phyloP scores from a whole-genome alignment of 78 protist genomes.

The Fonticula alba region DNA sequence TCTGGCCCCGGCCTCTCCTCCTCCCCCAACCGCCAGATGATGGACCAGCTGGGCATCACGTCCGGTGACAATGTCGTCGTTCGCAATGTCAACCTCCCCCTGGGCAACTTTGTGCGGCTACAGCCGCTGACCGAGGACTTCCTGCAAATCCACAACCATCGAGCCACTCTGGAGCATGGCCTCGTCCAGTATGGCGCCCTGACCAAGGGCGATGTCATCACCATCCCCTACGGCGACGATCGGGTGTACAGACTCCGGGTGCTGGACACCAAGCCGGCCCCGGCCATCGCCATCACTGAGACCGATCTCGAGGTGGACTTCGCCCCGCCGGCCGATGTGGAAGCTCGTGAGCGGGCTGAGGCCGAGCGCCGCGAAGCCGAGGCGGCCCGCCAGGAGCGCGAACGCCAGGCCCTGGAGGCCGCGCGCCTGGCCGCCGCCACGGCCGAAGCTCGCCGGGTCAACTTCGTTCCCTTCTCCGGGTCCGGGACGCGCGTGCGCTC shows the following conservation, averaged over 20 bases:
- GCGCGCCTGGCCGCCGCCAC: background rate
- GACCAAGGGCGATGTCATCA: conserved; percentile 42
- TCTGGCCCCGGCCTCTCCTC: too few relatives aligned
- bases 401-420: background rate
- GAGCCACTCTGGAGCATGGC: conserved; percentile 31
- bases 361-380: background rate
- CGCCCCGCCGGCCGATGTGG: conserved; percentile 46
- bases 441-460: background rate
- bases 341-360: background rate
- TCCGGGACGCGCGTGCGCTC: background rate
- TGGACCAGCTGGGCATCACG: conserved; percentile 27
- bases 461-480: background rate
- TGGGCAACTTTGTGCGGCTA: conserved; percentile 41
- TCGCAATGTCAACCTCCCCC: conserved; percentile 21
- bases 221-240: conserved; percentile 37
- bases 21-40: too few relatives aligned
- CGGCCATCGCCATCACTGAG: conserved; percentile 61
- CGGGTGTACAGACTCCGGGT: conserved; percentile 24
- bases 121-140: conserved; percentile 56
- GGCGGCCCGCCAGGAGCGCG: background rate
- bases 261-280: conserved; percentile 29
- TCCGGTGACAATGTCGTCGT: conserved; percentile 26
- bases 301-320: conserved; percentile 68
- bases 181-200: conserved; percentile 40
- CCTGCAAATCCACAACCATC: conserved; percentile 55